Base-by-base conservation (phyloP, 495 filamentous ascomycete genomes). In the Entonaema liquescens region DNA sequence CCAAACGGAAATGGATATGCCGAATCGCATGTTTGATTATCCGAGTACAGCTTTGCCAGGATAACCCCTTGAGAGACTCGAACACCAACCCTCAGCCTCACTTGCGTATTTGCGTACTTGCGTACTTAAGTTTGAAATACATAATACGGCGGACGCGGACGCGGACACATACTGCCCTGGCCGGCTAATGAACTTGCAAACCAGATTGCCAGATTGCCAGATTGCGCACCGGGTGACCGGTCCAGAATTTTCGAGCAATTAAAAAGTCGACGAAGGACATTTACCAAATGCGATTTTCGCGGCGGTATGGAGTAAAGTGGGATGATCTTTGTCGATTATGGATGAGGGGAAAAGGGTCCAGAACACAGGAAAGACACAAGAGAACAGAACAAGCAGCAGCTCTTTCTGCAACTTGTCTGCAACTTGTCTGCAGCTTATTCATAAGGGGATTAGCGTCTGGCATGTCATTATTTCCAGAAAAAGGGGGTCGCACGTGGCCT, bases 311-410 rank as follows among this genome's bases (percentile, higher is more conserved):
- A 65, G 52, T 36, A 38, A 8, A 62, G 65, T 69, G 55, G 65
- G 70, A 68, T 65, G 70, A 73, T 73, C 70, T 65, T 73, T 65
- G 65, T 62, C 70, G 61, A 66, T 69, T 58, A 12, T 73, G 65
- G 70, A 55, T 59, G 70, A 73, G 70, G 70, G 70, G 70, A 73
- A 73, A 59, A 73, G 36, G 65, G 70, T 73, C 70, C 56, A 73
- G 70, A 73, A 73, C 56, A 29, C 6, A 49, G 13, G 15, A 40
- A 5, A 40, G 36, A 40, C 6, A 49, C 36, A n/a, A 40, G 13
- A 40, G 36, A 40, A n/a, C 36, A 72, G 50, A 50, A 50, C 65
- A 57, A 65, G 57, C 40, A 31, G 23, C 36, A 26, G 35, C 64
- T 67, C 54, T n/a, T 44, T 11, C 17, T 21, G 4, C 23, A 47